These are phyloP conservation scores for Salix koriyanagi DNA, from an alignment of 345 rosid genomes.

Conservation along the genomic window DNA sequence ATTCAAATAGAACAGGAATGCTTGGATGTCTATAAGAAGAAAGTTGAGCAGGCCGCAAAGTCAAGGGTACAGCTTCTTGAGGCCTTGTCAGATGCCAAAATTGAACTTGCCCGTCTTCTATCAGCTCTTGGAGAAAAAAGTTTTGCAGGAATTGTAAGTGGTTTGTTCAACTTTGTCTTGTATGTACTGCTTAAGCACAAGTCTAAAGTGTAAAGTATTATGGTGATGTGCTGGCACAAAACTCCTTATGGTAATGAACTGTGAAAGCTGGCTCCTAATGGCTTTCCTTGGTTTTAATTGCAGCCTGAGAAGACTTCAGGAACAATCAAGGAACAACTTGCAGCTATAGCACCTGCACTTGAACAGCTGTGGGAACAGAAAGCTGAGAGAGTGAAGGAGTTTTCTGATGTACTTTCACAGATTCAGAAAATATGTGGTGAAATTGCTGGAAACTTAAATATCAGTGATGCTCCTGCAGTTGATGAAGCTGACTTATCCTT, in stretches of 20 bases:
- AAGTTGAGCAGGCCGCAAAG: conserved; percentile 82
- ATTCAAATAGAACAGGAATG: conserved; percentile 92
- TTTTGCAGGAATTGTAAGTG: conserved; percentile 60
- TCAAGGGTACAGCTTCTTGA: conserved; percentile 84
- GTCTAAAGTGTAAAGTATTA: not conserved
- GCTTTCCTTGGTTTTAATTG: conserved; percentile 15
- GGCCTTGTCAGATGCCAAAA: conserved; percentile 76
- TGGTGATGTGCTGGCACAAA: not conserved
- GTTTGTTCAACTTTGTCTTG: not conserved
- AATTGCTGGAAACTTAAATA: conserved; percentile 61
- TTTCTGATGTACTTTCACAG: conserved; percentile 74
- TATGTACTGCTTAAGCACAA: not conserved
- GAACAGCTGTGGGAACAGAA: conserved; percentile 90
- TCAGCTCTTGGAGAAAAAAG: conserved; percentile 84
- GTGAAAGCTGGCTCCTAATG: conserved; percentile 3
- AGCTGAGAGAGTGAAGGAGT: conserved; percentile 75
- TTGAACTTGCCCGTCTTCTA: conserved; percentile 68
- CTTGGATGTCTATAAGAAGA: conserved; percentile 87
- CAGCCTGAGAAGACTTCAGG: conserved; percentile 78
- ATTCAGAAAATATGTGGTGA: conserved; percentile 88
- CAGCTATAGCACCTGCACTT: conserved; percentile 85
- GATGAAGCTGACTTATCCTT: conserved; percentile 80
- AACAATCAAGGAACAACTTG: conserved; percentile 95
- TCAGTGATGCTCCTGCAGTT: conserved; percentile 51
- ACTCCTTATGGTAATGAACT: not conserved